These are phyloP conservation scores for Benincasa hispida DNA, from an alignment of 306 rosid species.

Conservation along the genomic window DNA sequence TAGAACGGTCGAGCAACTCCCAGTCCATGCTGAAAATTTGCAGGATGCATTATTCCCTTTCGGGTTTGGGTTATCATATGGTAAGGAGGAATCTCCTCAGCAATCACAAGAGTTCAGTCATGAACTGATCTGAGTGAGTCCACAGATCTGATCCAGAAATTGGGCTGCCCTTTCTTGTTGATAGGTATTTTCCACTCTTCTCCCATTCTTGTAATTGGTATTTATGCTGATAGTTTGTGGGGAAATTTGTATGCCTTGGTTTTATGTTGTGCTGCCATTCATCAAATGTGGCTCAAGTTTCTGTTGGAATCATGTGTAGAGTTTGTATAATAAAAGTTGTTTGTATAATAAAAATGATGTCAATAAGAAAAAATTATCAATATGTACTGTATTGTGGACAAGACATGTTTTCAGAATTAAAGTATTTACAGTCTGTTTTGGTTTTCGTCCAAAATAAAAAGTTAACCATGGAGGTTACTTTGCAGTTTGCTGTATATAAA, in stretches of 20 bases:
- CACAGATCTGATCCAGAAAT: not conserved
- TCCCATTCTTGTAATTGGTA: not conserved
- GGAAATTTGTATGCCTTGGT: not conserved
- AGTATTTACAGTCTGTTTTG: not conserved
- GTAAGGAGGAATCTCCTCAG: not conserved
- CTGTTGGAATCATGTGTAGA: not conserved
- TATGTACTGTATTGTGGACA: not conserved
- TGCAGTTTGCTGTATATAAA: not conserved
- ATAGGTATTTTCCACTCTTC: not conserved
- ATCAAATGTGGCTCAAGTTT: not conserved
- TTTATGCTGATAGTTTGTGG: not conserved
- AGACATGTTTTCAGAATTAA: not conserved
- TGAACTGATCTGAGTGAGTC: not conserved
- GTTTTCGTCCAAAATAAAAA: not conserved
- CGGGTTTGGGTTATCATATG: slow-evolving; percentile 39
- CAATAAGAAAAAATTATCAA: not conserved
- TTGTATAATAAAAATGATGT: not conserved
- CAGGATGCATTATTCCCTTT: slow-evolving; percentile 61
- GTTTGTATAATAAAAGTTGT: not conserved
- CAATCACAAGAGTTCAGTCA: not conserved
- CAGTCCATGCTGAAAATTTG: slow-evolving; percentile 16
- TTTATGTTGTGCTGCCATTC: not conserved
- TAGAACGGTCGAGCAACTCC: slow-evolving; percentile 34
- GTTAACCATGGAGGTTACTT: not conserved
- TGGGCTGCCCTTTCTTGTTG: not conserved